phyloP scores from a whole-genome alignment of 768 basidiomycete genomes.

The Neoboletus brunneissimus region DNA sequence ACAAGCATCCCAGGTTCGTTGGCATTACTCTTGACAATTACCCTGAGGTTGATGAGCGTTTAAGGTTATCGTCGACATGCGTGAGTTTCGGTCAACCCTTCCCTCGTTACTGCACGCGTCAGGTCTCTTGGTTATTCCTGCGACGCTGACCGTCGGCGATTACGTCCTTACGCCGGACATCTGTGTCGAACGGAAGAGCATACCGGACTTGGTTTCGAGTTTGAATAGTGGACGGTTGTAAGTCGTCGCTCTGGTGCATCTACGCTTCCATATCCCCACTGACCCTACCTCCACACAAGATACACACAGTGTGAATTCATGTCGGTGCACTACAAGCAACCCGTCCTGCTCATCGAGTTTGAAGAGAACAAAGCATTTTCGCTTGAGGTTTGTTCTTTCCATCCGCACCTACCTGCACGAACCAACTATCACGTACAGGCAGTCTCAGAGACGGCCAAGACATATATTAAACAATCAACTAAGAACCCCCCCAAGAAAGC shows the following conservation, averaged over 20 bases:
- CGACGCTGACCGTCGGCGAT: conserved; percentile 92
- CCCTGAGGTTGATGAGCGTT: not conserved
- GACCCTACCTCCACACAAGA: conserved; percentile 39
- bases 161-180: conserved; percentile 95
- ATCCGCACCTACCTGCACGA: not conserved
- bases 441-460: conserved; percentile 58
- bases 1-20: conserved; percentile 60
- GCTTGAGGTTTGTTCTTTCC: conserved; percentile 59
- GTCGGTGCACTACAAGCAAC: conserved; percentile 94
- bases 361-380: conserved; percentile 96
- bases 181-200: conserved; percentile 93
- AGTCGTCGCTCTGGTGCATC: conserved; percentile 33
- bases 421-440: conserved; percentile 37
- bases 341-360: conserved; percentile 92
- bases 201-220: conserved; percentile 88
- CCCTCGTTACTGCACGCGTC: conserved; percentile 88
- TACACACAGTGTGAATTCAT: conserved; percentile 97
- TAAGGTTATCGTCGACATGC: conserved; percentile 93
- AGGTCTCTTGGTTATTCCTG: conserved; percentile 76
- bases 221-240: conserved; percentile 93
- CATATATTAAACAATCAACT: conserved; percentile 58
- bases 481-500: conserved; percentile 55
- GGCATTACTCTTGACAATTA: not conserved
- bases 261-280: not conserved
- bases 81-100: conserved; percentile 91